Conservation (phyloP, 1,284 basidiomycete species). For the Puccinia novopanici region DNA sequence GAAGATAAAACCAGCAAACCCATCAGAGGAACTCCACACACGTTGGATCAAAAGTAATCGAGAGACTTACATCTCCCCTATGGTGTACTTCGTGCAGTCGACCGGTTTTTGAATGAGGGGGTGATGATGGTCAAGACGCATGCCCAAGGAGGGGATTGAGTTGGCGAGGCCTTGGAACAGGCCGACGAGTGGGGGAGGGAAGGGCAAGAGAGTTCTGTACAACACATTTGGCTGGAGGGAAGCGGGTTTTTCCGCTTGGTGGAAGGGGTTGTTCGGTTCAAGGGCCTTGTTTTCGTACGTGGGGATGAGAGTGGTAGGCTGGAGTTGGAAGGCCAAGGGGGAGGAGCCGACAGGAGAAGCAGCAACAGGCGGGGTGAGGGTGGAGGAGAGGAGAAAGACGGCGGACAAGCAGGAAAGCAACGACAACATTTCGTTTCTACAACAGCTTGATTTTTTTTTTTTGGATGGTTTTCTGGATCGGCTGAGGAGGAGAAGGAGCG, state of each 20-base stretch:
- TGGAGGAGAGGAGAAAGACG: not conserved
- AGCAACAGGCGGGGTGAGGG: not conserved
- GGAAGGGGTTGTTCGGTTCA: not conserved
- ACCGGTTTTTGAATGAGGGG: not conserved
- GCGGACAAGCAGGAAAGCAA: not conserved
- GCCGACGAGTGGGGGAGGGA: not conserved
- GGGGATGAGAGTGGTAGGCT: not conserved
- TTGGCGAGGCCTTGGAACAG: not conserved
- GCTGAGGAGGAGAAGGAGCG: too few species aligned
- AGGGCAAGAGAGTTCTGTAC: not conserved
- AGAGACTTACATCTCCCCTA: not conserved
- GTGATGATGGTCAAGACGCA: not conserved
- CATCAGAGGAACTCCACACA: too few species aligned
- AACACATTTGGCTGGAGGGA: not conserved
- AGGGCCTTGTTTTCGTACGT: not conserved
- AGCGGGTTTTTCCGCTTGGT: not conserved
- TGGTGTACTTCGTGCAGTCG: conserved; percentile 17
- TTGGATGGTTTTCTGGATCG: not conserved
- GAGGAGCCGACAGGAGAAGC: not conserved
- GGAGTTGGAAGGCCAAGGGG: not conserved
- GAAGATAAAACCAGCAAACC: not conserved
- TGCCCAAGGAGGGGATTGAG: not conserved
- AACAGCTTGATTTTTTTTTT: not conserved
- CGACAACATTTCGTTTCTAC: not conserved
- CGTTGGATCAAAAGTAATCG: not conserved